Evolutionary conservation across 192 early-diverging fungal genomes (phyloP), one percentile per base, ranked within the genome.

Genomic region (Entomortierella lignicola): DNA sequence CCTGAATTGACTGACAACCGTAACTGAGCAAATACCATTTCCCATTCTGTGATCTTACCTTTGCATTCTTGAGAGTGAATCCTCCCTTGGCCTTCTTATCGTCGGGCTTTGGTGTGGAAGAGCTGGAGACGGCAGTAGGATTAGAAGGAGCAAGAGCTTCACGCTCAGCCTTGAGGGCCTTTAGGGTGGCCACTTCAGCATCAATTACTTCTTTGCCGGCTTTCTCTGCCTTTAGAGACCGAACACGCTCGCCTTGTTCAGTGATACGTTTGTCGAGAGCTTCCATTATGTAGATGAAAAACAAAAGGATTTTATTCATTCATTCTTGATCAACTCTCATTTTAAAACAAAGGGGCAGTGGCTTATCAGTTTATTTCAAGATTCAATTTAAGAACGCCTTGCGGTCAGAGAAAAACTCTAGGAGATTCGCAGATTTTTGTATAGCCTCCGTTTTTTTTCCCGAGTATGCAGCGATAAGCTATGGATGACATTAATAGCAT

Each of bases 11-110:
- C n/a, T n/a, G n/a, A n/a, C n/a, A n/a, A n/a, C n/a, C n/a, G n/a
- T n/a, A n/a, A n/a, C n/a, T n/a, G n/a, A n/a, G n/a, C n/a, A n/a
- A n/a, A n/a, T n/a, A n/a, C n/a, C n/a, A n/a, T n/a, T n/a, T n/a
- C n/a, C 34, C 34, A 30, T 1, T 41, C 58, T 3, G 21, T 27
- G 18, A 41, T 12, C 3, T 2, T 85, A 90, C 91, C 89, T 96
- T 96, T 53, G 94, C 88, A 2, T 88, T 91, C 74, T 96, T 96
- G 13, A 96, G 85, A 15, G 83, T 83, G 54, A 93, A 88, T 31
- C 68, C 68, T 18, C 80, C 63, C 71, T 89, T 89, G 37, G 62
- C 72, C 23, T 69, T 79, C 60, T 88, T 88, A 44, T 81, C 72
- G 0, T 79, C 75, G 1, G 56, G 21, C 57, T 70, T 79, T 42